These are phyloP conservation scores for Nyctanthes arbortristis DNA, from an alignment of 257 asterid species.

Conservation along the genomic window DNA sequence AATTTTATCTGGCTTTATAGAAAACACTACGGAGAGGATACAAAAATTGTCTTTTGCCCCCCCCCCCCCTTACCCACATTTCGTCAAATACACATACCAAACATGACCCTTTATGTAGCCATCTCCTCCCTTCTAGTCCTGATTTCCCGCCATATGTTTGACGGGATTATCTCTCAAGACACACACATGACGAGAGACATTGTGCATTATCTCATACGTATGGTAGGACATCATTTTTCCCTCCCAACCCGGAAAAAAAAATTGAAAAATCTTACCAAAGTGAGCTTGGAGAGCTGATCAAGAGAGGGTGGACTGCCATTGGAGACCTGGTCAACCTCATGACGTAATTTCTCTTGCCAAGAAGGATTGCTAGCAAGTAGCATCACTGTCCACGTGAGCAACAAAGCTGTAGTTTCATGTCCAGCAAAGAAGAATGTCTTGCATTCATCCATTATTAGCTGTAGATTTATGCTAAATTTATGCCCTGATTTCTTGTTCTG, in stretches of 20 bases:
- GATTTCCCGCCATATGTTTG: too few species aligned
- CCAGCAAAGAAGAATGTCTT: constrained; percentile 97
- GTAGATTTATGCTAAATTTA: constrained; percentile 63
- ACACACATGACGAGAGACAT: too few species aligned
- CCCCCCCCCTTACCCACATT: too few species aligned
- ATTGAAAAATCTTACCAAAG: constrained; percentile 43
- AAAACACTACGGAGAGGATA: too few species aligned
- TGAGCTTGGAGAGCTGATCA: constrained; percentile 78
- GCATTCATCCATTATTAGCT: constrained; percentile 92
- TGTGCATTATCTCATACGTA: not conserved
- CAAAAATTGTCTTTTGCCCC: too few species aligned
- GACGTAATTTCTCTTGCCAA: constrained; percentile 80
- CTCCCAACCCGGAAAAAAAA: not conserved
- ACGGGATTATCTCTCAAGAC: too few species aligned
- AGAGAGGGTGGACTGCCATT: constrained; percentile 44
- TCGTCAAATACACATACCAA: too few species aligned
- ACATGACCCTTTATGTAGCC: too few species aligned
- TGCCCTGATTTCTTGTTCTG: constrained; percentile 51
- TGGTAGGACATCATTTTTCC: not conserved
- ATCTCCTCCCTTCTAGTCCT: too few species aligned
- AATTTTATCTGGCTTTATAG: too few species aligned
- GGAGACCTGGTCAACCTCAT: constrained; percentile 60
- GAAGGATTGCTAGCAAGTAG: constrained; percentile 66
- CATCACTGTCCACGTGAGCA: constrained; percentile 95
- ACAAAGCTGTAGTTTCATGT: constrained; percentile 85